Percentiles rank a stretch among this genome's conserved stretches.
Conservation (phyloP, 148 eudicot species). For the Amaranthus palmeri region DNA sequence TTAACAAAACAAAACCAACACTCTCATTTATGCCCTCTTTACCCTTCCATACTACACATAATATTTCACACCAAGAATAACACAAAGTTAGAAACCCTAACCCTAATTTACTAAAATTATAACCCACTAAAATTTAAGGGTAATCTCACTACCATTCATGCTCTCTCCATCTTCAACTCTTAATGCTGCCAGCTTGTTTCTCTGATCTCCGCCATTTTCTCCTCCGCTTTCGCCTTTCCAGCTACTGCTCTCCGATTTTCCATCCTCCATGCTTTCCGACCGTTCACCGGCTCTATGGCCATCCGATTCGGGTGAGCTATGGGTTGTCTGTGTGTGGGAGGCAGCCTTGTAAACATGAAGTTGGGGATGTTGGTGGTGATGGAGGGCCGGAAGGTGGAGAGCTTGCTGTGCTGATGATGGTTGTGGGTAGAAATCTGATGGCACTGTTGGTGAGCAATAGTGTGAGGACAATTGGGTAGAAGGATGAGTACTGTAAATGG, state of each 20-base stretch:
- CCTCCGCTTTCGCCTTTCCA: conserved; percentile 64
- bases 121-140: conserved; percentile 51
- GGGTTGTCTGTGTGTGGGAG: conserved; percentile 33
- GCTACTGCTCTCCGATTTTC: conserved; percentile 80
- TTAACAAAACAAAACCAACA: conserved; percentile 42
- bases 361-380: conserved; percentile 43
- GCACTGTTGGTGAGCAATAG: conserved; percentile 39
- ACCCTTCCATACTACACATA: conserved; percentile 34
- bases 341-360: conserved; percentile 56
- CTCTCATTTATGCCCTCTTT: conserved; percentile 39
- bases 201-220: conserved; percentile 37
- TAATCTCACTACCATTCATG: conserved; percentile 51
- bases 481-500: conserved; percentile 67
- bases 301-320: conserved; percentile 59
- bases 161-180: conserved; percentile 52
- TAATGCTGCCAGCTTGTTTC: conserved; percentile 27
- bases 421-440: conserved; percentile 61
- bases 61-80: conserved; percentile 24
- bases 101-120: conserved; percentile 29
- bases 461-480: conserved; percentile 48
- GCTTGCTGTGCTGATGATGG: conserved; percentile 27
- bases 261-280: conserved; percentile 80
- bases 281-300: conserved; percentile 49
- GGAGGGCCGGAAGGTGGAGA: conserved; percentile 39
- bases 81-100: conserved; percentile 26